Evolutionary conservation across 495 filamentous ascomycete species (phyloP), one percentile per base, ranked within the genome.

Genomic region (Xylaria curta): DNA sequence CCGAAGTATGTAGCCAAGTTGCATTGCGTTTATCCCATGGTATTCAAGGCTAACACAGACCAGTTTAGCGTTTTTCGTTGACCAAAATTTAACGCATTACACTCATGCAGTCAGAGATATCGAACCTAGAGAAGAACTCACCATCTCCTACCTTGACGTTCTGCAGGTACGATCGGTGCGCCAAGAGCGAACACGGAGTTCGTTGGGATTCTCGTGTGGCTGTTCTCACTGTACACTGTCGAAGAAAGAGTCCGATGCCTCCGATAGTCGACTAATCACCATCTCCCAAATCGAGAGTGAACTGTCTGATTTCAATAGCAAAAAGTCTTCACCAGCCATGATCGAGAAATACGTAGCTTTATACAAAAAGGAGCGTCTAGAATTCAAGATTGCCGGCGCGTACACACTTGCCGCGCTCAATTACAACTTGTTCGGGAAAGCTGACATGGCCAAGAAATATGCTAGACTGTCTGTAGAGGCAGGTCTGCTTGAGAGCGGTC

Each of bases 391-490:
- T n/a, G 70, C 76, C 5, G 79, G 79, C 42, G 74, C 77, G 8
- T 82, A 82, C 65, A 78, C 80, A 70, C 58, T 81, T 46, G 81
- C 80, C 9, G 81, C 81, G 58, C 56, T 78, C n/a, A 83, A 83
- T 66, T 83, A 81, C 65, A 82, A 82, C 66, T 76, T 78, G 24
- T 49, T 81, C 0, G 79, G 79, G 3, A 28, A 70, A n/a, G 72
- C 74, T 21, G 66, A 33, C 36, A 64, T 69, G 71, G 78, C 79
- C 0, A 74, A 74, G 63, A 75, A 76, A 70, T 76, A 78, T 53
- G 79, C 78, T 19, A 68, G 75, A 21, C 51, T 75, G 49, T 75
- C 79, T 26, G 67, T 79, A 36, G 76, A 81, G 54, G 78, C 78
- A 15, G 75, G 73, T 33, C 73, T 74, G 24, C 72, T 81, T 40